Base-by-base conservation (phyloP, 1,139 yeast genomes). In the Yamadazyma siamensis region DNA sequence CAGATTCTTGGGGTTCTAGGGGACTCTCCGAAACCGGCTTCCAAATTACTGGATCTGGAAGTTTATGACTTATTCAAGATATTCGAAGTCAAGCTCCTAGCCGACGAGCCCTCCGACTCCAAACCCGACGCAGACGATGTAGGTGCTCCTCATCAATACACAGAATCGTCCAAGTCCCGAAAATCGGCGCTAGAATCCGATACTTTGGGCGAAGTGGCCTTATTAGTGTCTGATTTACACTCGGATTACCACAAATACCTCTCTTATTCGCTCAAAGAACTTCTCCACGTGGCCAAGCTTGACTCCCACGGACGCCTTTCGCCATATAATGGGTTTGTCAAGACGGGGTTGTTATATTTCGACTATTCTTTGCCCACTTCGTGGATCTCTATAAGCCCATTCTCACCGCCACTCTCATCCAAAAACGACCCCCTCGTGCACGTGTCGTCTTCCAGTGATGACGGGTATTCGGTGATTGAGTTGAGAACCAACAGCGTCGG, bases 1-100 rank as follows among this genome's bases (percentile, higher is more conserved):
- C 52, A 62, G 1, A 54, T 61, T 8, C 32, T 62, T 20, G 74
- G 74, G 0, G 55, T 61, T 0, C 50, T 67, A 33, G 74, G 74
- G 2, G 44, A 51, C 11, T 46, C 43, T 20, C 72, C 71, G 10
- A 54, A 52, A 48, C 57, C 55, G 23, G 39, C 40, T 17, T 40
- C 39, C 8, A 44, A 45, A 26, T 41, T 50, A 15, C 46, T 54
- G 9, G 57, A 59, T 26, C 53, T 50, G 2, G 59, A 64, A 26
- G 40, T 65, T 3, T 53, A 44, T 32, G 66, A 62, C 28, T 43
- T 64, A 32, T 65, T 49, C 43, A 50, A 47, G 23, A 55, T 53
- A 6, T 65, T 66, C 40, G 61, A 59, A 36, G 44, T 50, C 21
- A 44, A 64, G 27, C 41, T 67, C 12, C 41, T 44, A 28, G 40